Percentiles rank a stretch among this genome's conserved stretches.
These are phyloP conservation scores for Cryptococcus wingfieldii DNA, from an alignment of 1,284 basidiomycete genomes.

Conservation along the genomic window DNA sequence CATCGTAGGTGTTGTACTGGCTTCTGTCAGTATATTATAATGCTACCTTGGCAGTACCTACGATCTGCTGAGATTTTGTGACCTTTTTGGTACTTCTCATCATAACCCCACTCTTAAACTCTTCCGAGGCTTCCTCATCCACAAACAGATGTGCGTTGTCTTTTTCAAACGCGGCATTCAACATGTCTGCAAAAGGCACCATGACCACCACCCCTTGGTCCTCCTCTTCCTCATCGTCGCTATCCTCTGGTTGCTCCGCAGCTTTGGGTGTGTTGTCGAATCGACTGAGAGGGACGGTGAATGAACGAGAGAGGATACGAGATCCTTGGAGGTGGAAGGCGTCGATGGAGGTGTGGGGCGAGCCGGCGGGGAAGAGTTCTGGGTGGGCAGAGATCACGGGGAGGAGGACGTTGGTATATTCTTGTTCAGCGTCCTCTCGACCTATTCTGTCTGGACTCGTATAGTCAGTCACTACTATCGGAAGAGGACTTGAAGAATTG, in stretches of 20 bases:
- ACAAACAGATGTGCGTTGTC: slow-evolving; percentile 61
- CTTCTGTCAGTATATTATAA: background rate
- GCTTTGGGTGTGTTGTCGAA: slow-evolving; percentile 8
- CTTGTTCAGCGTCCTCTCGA: slow-evolving; percentile 71
- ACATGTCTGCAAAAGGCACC: slow-evolving; percentile 95
- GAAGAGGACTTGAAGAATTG: slow-evolving; percentile 36
- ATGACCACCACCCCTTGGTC: slow-evolving; percentile 74
- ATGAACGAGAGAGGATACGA: slow-evolving; percentile 75
- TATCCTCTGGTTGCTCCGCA: background rate
- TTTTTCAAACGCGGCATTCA: slow-evolving; percentile 79
- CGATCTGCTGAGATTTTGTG: slow-evolving; percentile 78
- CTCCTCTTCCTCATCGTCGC: slow-evolving; percentile 52
- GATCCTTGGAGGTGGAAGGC: slow-evolving; percentile 88
- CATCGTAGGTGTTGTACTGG: slow-evolving; percentile 93
- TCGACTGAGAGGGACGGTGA: slow-evolving; percentile 36
- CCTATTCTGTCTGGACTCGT: slow-evolving; percentile 72
- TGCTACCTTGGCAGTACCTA: slow-evolving; percentile 47
- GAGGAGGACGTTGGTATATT: slow-evolving; percentile 63
- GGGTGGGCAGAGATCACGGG: slow-evolving; percentile 66
- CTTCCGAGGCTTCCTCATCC: slow-evolving; percentile 14
- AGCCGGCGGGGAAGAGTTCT: slow-evolving; percentile 62
- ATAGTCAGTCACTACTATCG: background rate
- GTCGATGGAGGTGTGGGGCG: slow-evolving; percentile 63
- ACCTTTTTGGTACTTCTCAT: slow-evolving; percentile 51
- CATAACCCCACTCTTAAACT: slow-evolving; percentile 6